Base-by-base conservation (phyloP, 2,329 filamentous ascomycete species). In the Chrysoporthe puriensis region DNA sequence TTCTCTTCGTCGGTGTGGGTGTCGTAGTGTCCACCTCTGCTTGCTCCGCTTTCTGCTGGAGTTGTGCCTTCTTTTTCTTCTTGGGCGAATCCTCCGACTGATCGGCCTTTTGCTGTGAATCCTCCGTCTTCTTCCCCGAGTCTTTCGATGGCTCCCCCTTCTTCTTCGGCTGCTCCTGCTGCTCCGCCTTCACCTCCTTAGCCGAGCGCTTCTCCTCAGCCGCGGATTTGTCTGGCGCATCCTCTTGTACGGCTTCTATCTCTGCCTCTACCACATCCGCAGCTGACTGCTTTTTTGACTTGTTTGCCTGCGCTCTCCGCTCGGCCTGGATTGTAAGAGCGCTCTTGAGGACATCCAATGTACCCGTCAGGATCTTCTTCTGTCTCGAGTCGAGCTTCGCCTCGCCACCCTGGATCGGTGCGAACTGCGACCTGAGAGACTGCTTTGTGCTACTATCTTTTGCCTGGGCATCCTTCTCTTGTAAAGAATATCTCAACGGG, bases 271-370 rank as follows among this genome's bases (percentile, higher is more conserved):
- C 14, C 40, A 8, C 42, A 5, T 21, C 26, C 18, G 1, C 14
- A 14, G 44, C 46, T 18, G 56, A 14, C 6, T 46, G 21, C 16
- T 46, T 48, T 26, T 61, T 68, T n/a, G 59, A 40, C 18, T 62
- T 65, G 40, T 66, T 71, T 1, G 60, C n/a, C 21, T 69, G 66
- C 11, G 60, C 18, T 18, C 60, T 66, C 36, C 64, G 14, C 9
- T 62, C 66, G 50, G 70, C 57, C 71, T 78, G 77, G 11, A 72
- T 71, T 43, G 71, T 71, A 44, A 82, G 75, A 34, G 81, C 80
- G 50, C 75, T 77, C 70, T 79, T 78, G 62, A 82, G 70, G 4
- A 79, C 75, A 16, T 73, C 70, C 62, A 82, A 71, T 16, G 80
- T 79, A 18, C 78, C 79, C 52, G 77, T 69, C 11, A 82, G 71